Percentiles rank a stretch among this genome's conserved stretches.
Conservation (phyloP, 2,329 filamentous ascomycete genomes). For the Tricladium varicosporioides region DNA sequence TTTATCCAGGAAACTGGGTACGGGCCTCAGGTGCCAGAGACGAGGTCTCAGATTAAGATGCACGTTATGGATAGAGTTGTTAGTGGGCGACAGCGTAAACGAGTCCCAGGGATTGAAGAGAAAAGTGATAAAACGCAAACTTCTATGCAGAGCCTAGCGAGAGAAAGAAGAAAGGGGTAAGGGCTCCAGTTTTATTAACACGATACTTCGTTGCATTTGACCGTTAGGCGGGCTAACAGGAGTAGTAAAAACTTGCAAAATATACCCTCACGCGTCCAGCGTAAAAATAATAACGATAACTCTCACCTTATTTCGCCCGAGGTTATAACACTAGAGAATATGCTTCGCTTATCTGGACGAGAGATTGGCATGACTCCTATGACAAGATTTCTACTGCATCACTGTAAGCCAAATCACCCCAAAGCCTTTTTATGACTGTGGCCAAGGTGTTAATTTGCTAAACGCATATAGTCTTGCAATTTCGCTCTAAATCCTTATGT, state of each 20-base stretch:
- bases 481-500: conserved; percentile 4
- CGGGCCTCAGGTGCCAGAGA: background rate
- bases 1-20: conserved; percentile 6
- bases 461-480: background rate
- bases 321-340: background rate
- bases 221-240: no score
- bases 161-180: no score
- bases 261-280: no score
- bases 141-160: no score
- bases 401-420: background rate
- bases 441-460: background rate
- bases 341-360: background rate
- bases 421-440: background rate
- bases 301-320: no score
- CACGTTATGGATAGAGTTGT: conserved; percentile 8
- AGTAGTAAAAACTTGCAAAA: no score
- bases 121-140: no score
- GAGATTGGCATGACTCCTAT: background rate
- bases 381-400: conserved; percentile 5
- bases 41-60: conserved; percentile 6
- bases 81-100: background rate
- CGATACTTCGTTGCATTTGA: no score
- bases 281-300: no score
- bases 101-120: no score
- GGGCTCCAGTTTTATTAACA: no score